Evolutionary conservation across 345 rosid species (phyloP).

Genomic region (Eucalyptus leucophloia): DNA sequence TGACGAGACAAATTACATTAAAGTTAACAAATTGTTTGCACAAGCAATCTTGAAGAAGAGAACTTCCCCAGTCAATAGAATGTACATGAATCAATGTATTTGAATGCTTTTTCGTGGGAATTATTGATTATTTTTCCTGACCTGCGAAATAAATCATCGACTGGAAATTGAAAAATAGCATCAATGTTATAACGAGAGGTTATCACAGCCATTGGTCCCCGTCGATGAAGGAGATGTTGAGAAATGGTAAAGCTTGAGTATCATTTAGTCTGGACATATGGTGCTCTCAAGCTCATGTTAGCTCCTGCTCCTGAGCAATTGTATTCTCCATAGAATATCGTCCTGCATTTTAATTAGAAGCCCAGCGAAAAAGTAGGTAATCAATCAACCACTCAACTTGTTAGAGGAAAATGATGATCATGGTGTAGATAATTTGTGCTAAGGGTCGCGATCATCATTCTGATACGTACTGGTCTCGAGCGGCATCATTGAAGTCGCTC

Average conservation of each 20-base stretch:
- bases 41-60: neutral
- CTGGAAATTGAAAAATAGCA: neutral
- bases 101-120: neutral
- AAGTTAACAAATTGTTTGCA: neutral
- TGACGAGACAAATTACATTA: neutral
- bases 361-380: neutral
- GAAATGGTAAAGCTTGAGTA: constrained; percentile 42
- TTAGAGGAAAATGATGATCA: neutral
- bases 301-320: constrained; percentile 74
- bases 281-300: constrained; percentile 28
- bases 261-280: constrained; percentile 62
- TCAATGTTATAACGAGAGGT: neutral
- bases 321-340: constrained; percentile 60
- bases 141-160: neutral
- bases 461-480: constrained; percentile 47
- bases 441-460: neutral
- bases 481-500: constrained; percentile 77
- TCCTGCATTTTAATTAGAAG: constrained; percentile 25
- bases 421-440: neutral
- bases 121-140: neutral
- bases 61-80: neutral
- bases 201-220: constrained; percentile 58
- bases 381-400: neutral
- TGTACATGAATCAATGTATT: neutral
- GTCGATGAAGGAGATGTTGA: constrained; percentile 43